Percentiles rank a stretch among this genome's conserved stretches.
Evolutionary conservation across 2,329 filamentous ascomycete genomes (phyloP).

Genomic region (Monilinia aucupariae): DNA sequence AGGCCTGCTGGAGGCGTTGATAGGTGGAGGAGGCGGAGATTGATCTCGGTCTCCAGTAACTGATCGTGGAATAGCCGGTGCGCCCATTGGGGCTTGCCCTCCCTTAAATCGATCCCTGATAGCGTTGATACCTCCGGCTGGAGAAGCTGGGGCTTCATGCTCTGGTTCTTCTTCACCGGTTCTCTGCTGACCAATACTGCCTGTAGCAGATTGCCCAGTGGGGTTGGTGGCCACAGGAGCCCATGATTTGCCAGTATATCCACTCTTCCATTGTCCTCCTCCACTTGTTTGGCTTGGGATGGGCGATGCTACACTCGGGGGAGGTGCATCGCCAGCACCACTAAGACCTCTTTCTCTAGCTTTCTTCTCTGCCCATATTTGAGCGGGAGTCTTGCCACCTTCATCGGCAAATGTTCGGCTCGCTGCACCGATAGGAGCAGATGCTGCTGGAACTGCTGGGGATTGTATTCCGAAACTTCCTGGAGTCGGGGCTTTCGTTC

Average conservation of each 20-base stretch:
- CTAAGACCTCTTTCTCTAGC: constrained; percentile 65
- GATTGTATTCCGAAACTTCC: constrained; percentile 61
- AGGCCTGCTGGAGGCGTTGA: constrained; percentile 48
- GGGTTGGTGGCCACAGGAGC: constrained; percentile 70
- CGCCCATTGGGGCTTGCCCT: constrained; percentile 60
- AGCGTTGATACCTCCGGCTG: constrained; percentile 62
- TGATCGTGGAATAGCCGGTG: constrained; percentile 36
- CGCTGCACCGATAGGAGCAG: constrained; percentile 65
- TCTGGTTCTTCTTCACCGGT: constrained; percentile 52
- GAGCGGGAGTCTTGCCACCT: constrained; percentile 92
- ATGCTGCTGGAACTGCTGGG: constrained; percentile 48
- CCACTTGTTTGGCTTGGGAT: constrained; percentile 67
- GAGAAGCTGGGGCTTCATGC: constrained; percentile 47
- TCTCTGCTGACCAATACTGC: constrained; percentile 50
- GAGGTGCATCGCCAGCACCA: constrained; percentile 43
- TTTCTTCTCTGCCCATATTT: constrained; percentile 97
- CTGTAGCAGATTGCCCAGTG: constrained; percentile 58
- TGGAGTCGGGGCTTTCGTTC: constrained; percentile 84
- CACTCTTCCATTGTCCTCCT: constrained; percentile 77
- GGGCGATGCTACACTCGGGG: constrained; percentile 45
- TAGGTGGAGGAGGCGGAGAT: constrained; percentile 37
- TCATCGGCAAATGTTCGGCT: constrained; percentile 92
- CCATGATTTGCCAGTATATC: constrained; percentile 87
- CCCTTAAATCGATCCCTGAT: constrained; percentile 80
- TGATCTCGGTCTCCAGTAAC: constrained; percentile 30